Conservation (phyloP, 805 yeast genomes). For the Scheffersomyces ergatensis region DNA sequence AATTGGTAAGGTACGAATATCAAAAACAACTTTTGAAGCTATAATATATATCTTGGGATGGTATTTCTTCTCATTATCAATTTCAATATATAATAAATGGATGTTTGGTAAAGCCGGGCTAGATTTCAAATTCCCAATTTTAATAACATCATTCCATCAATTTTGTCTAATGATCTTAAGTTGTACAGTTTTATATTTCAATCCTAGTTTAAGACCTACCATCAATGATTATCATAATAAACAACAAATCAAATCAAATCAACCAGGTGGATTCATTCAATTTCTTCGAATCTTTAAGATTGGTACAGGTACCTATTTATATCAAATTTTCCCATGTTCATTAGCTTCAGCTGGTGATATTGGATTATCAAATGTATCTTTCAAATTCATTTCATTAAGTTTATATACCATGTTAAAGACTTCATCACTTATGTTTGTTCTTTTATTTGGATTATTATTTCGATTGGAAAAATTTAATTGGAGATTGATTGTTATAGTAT, state of each 20-base stretch:
- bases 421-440: constrained; percentile 81
- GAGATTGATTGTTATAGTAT: constrained; percentile 66
- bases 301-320: constrained; percentile 29
- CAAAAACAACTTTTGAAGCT: constrained; percentile 14
- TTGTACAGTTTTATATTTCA: constrained; percentile 37
- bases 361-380: constrained; percentile 85
- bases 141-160: constrained; percentile 86
- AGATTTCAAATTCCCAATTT: constrained; percentile 77
- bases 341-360: constrained; percentile 89
- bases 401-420: constrained; percentile 94
- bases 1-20: neutral
- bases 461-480: constrained; percentile 71
- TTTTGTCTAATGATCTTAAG: constrained; percentile 60
- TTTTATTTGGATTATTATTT: constrained; percentile 82
- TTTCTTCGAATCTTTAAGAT: neutral
- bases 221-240: neutral
- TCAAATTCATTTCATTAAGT: constrained; percentile 74
- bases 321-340: constrained; percentile 77
- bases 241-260: neutral
- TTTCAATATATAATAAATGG: constrained; percentile 91
- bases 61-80: constrained; percentile 67
- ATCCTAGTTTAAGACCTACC: constrained; percentile 50
- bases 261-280: neutral
- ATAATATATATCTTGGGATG: constrained; percentile 49
- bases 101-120: constrained; percentile 80